Evolutionary conservation across 2,329 filamentous ascomycete species (phyloP), one percentile per base, ranked within the genome.

Genomic region (Diaporthe aspalathi): DNA sequence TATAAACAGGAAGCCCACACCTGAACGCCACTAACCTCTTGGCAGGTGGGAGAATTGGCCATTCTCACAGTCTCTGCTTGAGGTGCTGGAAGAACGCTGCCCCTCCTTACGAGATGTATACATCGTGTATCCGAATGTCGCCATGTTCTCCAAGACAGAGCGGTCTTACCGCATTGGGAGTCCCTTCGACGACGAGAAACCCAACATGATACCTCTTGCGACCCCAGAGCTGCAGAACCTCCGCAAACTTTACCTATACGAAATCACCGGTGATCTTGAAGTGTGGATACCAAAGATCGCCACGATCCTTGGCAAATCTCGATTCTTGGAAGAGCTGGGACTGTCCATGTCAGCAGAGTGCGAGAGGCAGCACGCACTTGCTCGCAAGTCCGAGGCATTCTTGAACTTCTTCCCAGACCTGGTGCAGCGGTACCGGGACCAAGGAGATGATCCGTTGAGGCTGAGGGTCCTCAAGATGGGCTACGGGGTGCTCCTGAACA

Each of bases 271-370:
- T 29, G 66, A 69, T n/a, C 54, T 71, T 11, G 35, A 66, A 4
- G 6, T 65, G 7, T 72, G 47, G 66, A 69, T 63, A 29, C 47
- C 53, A 20, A 69, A 63, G 24, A 49, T 72, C 27, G 66, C 56
- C 11, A 47, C 65, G 20, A 69, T 57, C 38, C 70, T 72, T 0
- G 65, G 66, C 7, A 63, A 69, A 17, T 72, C 66, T 2, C 66
- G 40, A 1, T 63, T 54, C 17, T 27, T 63, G 24, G 45, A 69
- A n/a, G 70, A 69, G 16, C 66, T 72, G 0, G 66, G 65, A 12
- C 56, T 72, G 2, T 72, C 70, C 12, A 16, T 72, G n/a, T 72
- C 70, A 24, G 49, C 70, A 17, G 70, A 72, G 1, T 69, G 70
- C 11, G 65, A 69, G 24, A 47, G 66, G 8, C 66, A 68, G 22